phyloP scores from a whole-genome alignment of 1,139 yeast genomes.

The Candida anutae region DNA sequence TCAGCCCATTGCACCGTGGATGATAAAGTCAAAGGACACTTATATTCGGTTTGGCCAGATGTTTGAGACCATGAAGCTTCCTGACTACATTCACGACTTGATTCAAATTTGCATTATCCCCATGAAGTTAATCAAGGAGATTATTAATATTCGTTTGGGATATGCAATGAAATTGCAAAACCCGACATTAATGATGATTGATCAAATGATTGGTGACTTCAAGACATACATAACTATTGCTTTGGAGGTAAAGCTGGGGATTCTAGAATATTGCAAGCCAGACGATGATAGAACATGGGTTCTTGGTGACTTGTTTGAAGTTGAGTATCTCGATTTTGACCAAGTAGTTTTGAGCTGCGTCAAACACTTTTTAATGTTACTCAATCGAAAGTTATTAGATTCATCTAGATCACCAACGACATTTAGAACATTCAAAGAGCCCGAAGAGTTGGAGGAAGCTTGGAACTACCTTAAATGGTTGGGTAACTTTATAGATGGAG shows the following conservation, averaged over 20 bases:
- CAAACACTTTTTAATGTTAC: conserved; percentile 58
- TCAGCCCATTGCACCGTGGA: conserved; percentile 58
- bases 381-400: conserved; percentile 72
- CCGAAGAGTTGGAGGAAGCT: conserved; percentile 76
- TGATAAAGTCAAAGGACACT: conserved; percentile 70
- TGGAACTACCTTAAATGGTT: conserved; percentile 71
- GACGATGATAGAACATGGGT: conserved; percentile 63
- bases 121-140: conserved; percentile 70
- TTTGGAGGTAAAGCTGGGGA: conserved; percentile 63
- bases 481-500: conserved; percentile 70
- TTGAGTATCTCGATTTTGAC: conserved; percentile 52
- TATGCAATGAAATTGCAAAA: conserved; percentile 75
- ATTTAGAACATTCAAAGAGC: conserved; percentile 83
- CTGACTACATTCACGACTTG: conserved; percentile 63
- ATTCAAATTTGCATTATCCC: conserved; percentile 71
- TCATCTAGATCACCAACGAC: conserved; percentile 57
- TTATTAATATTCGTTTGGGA: conserved; percentile 63
- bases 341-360: conserved; percentile 68
- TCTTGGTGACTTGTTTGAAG: conserved; percentile 58
- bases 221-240: conserved; percentile 72
- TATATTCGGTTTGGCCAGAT: conserved; percentile 55
- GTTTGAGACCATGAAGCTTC: conserved; percentile 65
- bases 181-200: conserved; percentile 94
- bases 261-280: conserved; percentile 59
- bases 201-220: conserved; percentile 86